Conservation (phyloP, 23 red algal genomes). For the Gracilaria gracilis region DNA sequence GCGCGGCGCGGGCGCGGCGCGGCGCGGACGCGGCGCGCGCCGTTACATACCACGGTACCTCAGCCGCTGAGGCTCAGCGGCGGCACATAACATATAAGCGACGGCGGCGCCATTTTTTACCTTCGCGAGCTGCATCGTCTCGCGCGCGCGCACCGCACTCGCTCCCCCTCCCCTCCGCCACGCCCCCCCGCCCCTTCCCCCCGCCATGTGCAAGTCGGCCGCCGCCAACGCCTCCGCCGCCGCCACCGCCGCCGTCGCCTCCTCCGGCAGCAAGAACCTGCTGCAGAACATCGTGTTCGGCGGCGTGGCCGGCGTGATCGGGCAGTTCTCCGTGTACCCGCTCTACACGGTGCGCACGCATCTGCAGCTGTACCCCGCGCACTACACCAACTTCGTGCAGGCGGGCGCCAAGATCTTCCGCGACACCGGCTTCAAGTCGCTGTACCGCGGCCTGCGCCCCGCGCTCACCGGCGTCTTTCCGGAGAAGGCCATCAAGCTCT, state of each 20-base stretch:
- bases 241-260: background rate
- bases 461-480: constrained; percentile 85
- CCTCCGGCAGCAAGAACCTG: constrained; percentile 52
- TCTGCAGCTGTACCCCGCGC: constrained; percentile 61
- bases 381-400: constrained; percentile 54
- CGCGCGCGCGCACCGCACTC: no score
- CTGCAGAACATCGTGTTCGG: constrained; percentile 82
- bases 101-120: no score
- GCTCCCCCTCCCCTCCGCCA: background rate
- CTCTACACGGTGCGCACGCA: constrained; percentile 82
- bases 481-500: constrained; percentile 97
- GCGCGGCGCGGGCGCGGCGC: background rate
- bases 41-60: background rate
- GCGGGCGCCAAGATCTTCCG: constrained; percentile 52
- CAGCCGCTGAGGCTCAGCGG: background rate
- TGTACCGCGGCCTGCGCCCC: constrained; percentile 79
- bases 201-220: background rate
- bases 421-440: constrained; percentile 47
- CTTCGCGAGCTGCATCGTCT: background rate
- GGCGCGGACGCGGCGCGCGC: background rate
- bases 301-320: constrained; percentile 85
- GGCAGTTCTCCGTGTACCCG: constrained; percentile 78
- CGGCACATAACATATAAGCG: no score
- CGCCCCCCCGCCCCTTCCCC: background rate
- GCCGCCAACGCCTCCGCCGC: background rate